These are phyloP conservation scores for Huntiella savannae DNA, from an alignment of 2,329 filamentous ascomycete species.

Conservation along the genomic window DNA sequence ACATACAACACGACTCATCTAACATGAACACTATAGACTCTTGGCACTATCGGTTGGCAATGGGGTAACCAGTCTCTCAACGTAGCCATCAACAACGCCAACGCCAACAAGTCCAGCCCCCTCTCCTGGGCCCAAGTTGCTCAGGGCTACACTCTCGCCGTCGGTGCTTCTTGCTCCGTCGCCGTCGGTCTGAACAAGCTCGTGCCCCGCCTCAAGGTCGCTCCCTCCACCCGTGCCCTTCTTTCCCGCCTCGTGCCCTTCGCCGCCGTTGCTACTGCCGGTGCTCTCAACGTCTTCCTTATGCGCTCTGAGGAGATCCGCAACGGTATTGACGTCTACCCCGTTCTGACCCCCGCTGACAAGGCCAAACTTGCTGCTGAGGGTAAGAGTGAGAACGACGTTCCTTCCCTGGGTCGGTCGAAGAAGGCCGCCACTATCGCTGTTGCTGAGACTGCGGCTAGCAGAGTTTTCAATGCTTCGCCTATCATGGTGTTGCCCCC, in stretches of 20 bases:
- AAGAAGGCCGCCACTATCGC: constrained; percentile 75
- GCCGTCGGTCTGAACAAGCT: constrained; percentile 80
- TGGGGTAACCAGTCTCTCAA: constrained; percentile 94
- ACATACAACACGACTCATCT: constrained; percentile 8
- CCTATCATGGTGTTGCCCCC: constrained; percentile 96
- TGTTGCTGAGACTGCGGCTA: constrained; percentile 81
- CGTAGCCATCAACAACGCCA: constrained; percentile 92
- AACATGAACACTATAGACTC: constrained; percentile 30
- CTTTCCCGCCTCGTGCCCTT: constrained; percentile 85
- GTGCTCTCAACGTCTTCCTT: constrained; percentile 84
- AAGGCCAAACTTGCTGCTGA: constrained; percentile 35
- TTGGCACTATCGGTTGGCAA: constrained; percentile 84
- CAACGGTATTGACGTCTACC: constrained; percentile 80
- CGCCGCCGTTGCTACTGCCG: constrained; percentile 80
- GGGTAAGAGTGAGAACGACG: constrained; percentile 44
- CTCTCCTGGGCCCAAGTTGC: constrained; percentile 62
- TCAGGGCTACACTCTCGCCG: constrained; percentile 81
- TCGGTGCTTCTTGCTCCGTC: constrained; percentile 82
- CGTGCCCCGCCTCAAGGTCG: constrained; percentile 68
- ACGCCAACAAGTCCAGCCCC: constrained; percentile 92
- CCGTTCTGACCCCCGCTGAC: constrained; percentile 53
- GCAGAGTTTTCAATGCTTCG: constrained; percentile 78
- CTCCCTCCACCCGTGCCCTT: constrained; percentile 55
- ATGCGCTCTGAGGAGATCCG: constrained; percentile 96
- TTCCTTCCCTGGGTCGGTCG: constrained; percentile 64